Percentiles rank a stretch among this genome's conserved stretches.
Conservation (phyloP, 2,329 filamentous ascomycete genomes). For the Penicillium vulpinum region DNA sequence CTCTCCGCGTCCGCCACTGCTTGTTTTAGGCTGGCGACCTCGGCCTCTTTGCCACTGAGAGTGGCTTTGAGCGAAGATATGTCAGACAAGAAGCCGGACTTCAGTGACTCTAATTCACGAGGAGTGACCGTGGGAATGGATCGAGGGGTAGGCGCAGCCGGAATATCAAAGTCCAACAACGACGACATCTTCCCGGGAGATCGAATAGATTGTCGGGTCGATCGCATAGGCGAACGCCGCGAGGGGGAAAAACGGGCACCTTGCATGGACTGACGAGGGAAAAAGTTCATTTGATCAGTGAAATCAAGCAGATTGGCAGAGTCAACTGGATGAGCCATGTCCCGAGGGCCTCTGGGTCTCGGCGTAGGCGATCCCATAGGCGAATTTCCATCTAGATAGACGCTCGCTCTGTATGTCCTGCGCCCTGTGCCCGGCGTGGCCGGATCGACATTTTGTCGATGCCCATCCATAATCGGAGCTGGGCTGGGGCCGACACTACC, state of each 20-base stretch:
- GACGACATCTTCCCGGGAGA: constrained; percentile 58
- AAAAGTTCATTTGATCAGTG: constrained; percentile 70
- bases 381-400: constrained; percentile 36
- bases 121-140: constrained; percentile 89
- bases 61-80: constrained; percentile 93
- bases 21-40: constrained; percentile 81
- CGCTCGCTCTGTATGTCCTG: constrained; percentile 33
- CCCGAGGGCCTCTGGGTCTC: constrained; percentile 49
- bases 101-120: constrained; percentile 86
- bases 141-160: constrained; percentile 87
- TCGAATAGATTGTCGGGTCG: constrained; percentile 36
- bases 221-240: constrained; percentile 47
- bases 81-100: constrained; percentile 86
- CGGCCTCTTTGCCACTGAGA: constrained; percentile 87
- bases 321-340: constrained; percentile 49
- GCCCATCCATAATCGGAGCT: constrained; percentile 21
- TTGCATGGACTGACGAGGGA: constrained; percentile 50
- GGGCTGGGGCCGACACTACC: constrained; percentile 45
- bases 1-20: constrained; percentile 89
- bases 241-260: constrained; percentile 40
- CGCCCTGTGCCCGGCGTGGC: constrained; percentile 53
- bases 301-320: constrained; percentile 86
- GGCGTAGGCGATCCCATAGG: constrained; percentile 49
- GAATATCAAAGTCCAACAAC: constrained; percentile 86
- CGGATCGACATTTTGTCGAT: constrained; percentile 21